Evolutionary conservation across 2,329 filamentous ascomycete species (phyloP).

Genomic region (Penicillium sp.): DNA sequence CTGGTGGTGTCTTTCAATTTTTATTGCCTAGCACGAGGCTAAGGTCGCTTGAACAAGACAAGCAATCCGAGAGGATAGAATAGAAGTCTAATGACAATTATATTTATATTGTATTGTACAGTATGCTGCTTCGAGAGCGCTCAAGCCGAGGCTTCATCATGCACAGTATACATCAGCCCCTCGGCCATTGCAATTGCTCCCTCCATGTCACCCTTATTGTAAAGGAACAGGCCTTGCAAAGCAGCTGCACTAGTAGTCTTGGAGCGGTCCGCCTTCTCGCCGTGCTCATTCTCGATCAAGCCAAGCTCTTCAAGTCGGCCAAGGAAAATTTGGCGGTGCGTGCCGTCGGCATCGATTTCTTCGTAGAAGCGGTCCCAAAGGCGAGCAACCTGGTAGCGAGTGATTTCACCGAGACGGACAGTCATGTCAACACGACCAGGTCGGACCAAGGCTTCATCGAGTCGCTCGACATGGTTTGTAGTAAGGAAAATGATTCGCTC

Average conservation of each 20-base stretch:
- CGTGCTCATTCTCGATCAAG: constrained; percentile 65
- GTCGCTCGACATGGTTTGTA: constrained; percentile 87
- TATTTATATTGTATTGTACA: constrained; percentile 34
- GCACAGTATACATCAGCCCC: constrained; percentile 37
- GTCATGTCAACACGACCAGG: constrained; percentile 95
- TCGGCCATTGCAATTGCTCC: constrained; percentile 83
- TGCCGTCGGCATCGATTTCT: constrained; percentile 70
- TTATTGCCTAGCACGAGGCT: no score
- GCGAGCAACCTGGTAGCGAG: constrained; percentile 77
- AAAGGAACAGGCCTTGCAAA: constrained; percentile 90
- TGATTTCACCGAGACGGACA: constrained; percentile 85
- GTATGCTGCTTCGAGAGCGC: constrained; percentile 10
- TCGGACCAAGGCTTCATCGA: constrained; percentile 86
- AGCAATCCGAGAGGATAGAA: no score
- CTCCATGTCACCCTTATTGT: constrained; percentile 89
- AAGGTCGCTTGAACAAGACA: no score
- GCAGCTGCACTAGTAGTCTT: constrained; percentile 80
- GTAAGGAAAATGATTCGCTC: constrained; percentile 93
- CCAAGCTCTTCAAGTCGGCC: constrained; percentile 69
- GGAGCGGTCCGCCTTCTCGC: constrained; percentile 50
- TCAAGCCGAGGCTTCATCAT: constrained; percentile 32
- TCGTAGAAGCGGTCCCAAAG: constrained; percentile 97
- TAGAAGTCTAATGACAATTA: background rate
- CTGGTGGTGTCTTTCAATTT: no score
- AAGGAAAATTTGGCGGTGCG: constrained; percentile 71